A percentile compares a stretch with the other conserved stretches of the same genome.
Evolutionary conservation across 306 rosid genomes (phyloP).

Genomic region (Biancaea sappan): DNA sequence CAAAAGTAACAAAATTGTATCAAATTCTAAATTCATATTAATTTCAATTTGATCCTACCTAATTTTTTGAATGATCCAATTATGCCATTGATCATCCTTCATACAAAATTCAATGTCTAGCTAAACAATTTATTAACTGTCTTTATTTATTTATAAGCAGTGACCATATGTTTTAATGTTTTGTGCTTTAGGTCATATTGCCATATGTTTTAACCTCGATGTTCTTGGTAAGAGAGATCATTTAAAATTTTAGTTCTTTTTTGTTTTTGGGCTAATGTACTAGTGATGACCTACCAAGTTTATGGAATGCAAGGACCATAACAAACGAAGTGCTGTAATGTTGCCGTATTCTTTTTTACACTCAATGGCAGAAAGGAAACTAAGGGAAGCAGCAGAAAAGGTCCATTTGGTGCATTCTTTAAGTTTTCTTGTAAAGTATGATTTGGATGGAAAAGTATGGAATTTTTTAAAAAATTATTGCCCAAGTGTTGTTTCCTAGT

Average conservation of each 20-base stretch:
- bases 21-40: too few species aligned
- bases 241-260: not conserved
- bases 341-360: constrained; percentile 87
- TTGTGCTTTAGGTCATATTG: not conserved
- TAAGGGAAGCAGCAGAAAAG: constrained; percentile 81
- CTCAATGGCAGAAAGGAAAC: constrained; percentile 67
- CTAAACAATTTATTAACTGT: too few species aligned
- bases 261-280: constrained; percentile 8
- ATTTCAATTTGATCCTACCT: too few species aligned
- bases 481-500: too few species aligned
- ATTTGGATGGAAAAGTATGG: too few species aligned
- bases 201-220: constrained; percentile 8
- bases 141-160: too few species aligned
- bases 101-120: too few species aligned
- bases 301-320: constrained; percentile 98
- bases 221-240: constrained; percentile 1
- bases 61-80: too few species aligned
- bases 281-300: constrained; percentile 59
- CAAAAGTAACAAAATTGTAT: too few species aligned
- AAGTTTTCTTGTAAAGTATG: constrained; percentile 1
- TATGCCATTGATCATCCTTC: too few species aligned
- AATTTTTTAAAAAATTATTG: too few species aligned
- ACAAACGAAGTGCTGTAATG: constrained; percentile 68
- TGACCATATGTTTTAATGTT: too few species aligned
- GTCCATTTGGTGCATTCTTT: constrained; percentile 42